Percentiles rank a stretch among this genome's conserved stretches.
Conservation (phyloP, 768 basidiomycete genomes). For the Rhodotorula sphaerocarpa region DNA sequence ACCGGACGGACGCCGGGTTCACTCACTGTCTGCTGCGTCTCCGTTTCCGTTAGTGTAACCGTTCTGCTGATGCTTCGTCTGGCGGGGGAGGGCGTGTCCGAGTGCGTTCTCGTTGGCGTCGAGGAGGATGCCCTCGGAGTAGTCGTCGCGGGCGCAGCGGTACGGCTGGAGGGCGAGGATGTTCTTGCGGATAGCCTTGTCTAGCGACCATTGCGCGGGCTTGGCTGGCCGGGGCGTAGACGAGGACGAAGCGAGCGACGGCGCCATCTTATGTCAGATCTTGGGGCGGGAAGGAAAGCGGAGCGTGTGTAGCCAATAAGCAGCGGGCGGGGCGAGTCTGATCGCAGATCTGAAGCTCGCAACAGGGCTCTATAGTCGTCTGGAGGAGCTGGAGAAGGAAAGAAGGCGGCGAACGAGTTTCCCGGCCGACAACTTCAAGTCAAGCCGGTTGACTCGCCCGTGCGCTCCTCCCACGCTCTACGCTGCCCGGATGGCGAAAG, state of each 20-base stretch:
- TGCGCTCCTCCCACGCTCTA: background rate
- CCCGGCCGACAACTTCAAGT: too few species aligned
- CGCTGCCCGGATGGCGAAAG: background rate
- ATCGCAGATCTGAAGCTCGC: too few species aligned
- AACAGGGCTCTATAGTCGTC: too few species aligned
- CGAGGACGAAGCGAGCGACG: background rate
- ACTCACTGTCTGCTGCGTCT: constrained; percentile 24
- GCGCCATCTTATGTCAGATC: background rate
- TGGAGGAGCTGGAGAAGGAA: too few species aligned
- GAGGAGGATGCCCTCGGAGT: constrained; percentile 60
- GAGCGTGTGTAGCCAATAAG: too few species aligned
- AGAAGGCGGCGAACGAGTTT: too few species aligned
- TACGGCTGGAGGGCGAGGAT: constrained; percentile 87
- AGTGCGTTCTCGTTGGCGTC: constrained; percentile 97
- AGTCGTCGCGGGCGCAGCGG: constrained; percentile 93
- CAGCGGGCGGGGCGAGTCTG: too few species aligned
- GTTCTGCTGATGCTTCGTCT: background rate
- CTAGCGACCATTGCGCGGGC: constrained; percentile 77
- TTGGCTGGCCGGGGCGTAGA: constrained; percentile 38
- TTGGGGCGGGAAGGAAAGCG: too few species aligned
- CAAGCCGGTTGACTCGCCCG: too few species aligned
- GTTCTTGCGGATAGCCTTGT: constrained; percentile 79
- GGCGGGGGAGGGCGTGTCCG: constrained; percentile 68
- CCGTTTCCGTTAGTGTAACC: background rate
- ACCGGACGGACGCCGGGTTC: too few species aligned